Evolutionary conservation across 2,329 filamentous ascomycete genomes (phyloP).

Genomic region (Pestalotiopsis sp.): DNA sequence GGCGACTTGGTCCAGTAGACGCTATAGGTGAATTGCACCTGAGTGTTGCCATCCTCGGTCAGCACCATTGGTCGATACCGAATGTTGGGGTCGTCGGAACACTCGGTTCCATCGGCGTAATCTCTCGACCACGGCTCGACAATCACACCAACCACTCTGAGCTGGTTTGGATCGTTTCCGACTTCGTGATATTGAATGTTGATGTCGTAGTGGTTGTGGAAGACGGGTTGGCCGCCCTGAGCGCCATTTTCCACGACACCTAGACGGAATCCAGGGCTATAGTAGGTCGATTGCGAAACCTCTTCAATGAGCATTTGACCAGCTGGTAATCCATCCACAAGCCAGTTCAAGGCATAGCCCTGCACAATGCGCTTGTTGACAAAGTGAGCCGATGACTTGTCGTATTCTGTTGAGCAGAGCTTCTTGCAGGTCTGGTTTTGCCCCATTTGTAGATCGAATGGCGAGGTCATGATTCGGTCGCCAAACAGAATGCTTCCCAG

Average conservation of each 20-base stretch:
- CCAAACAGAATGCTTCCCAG: constrained; percentile 96
- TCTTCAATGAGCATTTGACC: constrained; percentile 81
- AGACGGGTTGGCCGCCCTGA: constrained; percentile 57
- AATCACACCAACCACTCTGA: constrained; percentile 87
- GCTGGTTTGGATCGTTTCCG: constrained; percentile 65
- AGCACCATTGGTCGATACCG: constrained; percentile 54
- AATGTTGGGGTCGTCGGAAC: constrained; percentile 55
- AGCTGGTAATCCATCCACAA: constrained; percentile 91
- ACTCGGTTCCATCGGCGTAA: constrained; percentile 62
- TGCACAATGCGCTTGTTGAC: constrained; percentile 82
- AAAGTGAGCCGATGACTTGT: constrained; percentile 70
- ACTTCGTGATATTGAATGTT: constrained; percentile 89
- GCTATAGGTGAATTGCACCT: constrained; percentile 87
- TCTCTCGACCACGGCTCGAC: constrained; percentile 80
- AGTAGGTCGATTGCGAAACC: constrained; percentile 77
- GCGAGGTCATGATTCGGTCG: constrained; percentile 95
- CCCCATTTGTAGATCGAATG: constrained; percentile 86
- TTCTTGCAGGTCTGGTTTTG: constrained; percentile 85
- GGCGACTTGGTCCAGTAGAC: constrained; percentile 84
- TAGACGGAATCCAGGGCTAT: constrained; percentile 88
- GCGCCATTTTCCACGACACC: constrained; percentile 52
- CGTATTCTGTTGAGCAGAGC: constrained; percentile 70
- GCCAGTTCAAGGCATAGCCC: constrained; percentile 92
- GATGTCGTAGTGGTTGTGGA: constrained; percentile 98
- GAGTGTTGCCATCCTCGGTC: constrained; percentile 55